Evolutionary conservation across 2,329 filamentous ascomycete genomes (phyloP), one percentile per base, ranked within the genome.

Genomic region (Claviceps arundinis): DNA sequence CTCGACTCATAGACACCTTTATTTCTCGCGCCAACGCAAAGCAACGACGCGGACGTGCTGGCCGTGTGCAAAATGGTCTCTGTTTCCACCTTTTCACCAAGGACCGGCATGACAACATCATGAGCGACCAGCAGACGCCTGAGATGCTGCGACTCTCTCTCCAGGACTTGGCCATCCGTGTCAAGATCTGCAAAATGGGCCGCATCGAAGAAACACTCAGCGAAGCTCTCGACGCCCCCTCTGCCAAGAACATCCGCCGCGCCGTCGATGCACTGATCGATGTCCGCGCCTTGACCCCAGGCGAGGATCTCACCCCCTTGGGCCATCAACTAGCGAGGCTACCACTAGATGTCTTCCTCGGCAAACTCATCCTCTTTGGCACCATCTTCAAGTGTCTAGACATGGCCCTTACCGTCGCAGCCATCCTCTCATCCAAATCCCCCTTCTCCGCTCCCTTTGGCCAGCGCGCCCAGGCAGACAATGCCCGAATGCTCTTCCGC

Each of bases 11-110:
- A 37, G 91, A 97, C 65, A 89, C 89, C 0, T 98, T 97, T 65
- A 95, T 98, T 57, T 95, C 91, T 1, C 81, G 86, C 51, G 93
- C 93, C 14, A 97, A 97, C 64, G 91, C 93, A 1, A 96, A 96
- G 63, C 93, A 98, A 65, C 82, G 93, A 54, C 83, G 91, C 57
- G 93, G 93, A 54, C 83, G 93, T 73, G 93, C 93, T 51, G 93
- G 93, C 41, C 87, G 93, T 77, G 93, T 98, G 1, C 91, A 96
- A 65, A 83, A 94, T 60, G 93, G 93, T 7, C 73, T 97, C 0
- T 97, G 93, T 68, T 97, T 96, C 68, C 93, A 98, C 62, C 74
- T 98, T 54, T 96, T 97, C 64, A 96, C 93, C 1, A 93, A 85
- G 60, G 80, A 89, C 61, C 81, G 91, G 7, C 89, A 96, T 63